Evolutionary conservation across 2,329 filamentous ascomycete species (phyloP).

Genomic region (Fusarium torreyae): DNA sequence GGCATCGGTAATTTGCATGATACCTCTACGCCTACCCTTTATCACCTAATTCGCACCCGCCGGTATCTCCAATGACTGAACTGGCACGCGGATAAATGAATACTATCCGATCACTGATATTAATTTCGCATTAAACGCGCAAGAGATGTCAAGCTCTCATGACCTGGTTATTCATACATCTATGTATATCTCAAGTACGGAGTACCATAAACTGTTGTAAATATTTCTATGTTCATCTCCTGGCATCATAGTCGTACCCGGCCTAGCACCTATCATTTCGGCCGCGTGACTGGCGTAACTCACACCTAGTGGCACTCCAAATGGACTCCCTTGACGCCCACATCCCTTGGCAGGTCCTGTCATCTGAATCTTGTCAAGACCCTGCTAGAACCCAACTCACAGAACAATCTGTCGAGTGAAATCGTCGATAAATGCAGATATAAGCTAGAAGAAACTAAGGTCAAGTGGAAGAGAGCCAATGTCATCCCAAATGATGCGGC

Average conservation of each 20-base stretch:
- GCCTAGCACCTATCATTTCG: conserved; percentile 14
- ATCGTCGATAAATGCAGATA: not conserved
- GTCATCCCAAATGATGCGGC: conserved; percentile 7
- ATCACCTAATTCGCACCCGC: not conserved
- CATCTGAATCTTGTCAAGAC: conserved; percentile 9
- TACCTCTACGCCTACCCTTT: not conserved
- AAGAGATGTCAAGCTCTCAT: too few species aligned
- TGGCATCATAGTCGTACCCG: too few species aligned
- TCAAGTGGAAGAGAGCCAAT: conserved; percentile 3
- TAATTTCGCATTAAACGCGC: too few species aligned
- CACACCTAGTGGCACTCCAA: conserved; percentile 30
- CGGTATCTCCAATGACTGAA: not conserved
- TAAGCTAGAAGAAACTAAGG: not conserved
- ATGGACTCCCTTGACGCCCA: conserved; percentile 23
- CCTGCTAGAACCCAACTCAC: not conserved
- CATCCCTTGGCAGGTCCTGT: conserved; percentile 27
- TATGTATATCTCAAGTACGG: too few species aligned
- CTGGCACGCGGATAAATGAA: too few species aligned
- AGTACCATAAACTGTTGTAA: too few species aligned
- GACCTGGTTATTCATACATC: too few species aligned
- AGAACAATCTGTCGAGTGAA: not conserved
- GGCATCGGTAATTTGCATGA: not conserved
- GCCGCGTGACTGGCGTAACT: conserved; percentile 23
- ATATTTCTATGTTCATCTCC: too few species aligned
- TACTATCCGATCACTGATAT: too few species aligned